Evolutionary conservation across 345 rosid species (phyloP), one percentile per base, ranked within the genome.

Genomic region (Camelina neglecta): DNA sequence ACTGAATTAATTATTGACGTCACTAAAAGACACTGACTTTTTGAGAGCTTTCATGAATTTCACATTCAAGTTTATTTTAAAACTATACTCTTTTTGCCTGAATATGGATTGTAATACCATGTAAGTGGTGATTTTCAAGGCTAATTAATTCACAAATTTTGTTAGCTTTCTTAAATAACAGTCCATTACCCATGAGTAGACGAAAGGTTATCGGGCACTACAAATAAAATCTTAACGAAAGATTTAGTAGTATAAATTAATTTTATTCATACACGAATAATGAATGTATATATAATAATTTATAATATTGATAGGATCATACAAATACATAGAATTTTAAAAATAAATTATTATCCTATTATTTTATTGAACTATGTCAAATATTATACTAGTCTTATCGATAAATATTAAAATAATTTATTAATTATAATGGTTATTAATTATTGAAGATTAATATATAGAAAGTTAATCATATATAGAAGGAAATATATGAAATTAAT

Each of bases 21-120:
- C 60, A 12, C 36, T 31, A 55, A 55, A 36, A 29, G 4, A 58
- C 23, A 35, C 62, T 58, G 11, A 33, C 7, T n/a, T 33, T 58
- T 60, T 60, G 16, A 18, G 15, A 60, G 65, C 65, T 18, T 3
- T 44, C 16, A 58, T 58, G 64, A 59, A 16, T 35, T 59, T 36
- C 26, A 59, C 23, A 35, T 24, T 35, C 8, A 16, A 16, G 8
- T n/a, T 11, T 57, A 29, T 54, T 41, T 3, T 41, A 11, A 15
- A 15, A 16, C 21, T 3, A 7, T 13, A 15, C 11, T 15, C 31
- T 57, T 20, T 20, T 39, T 11, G 7, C 29, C 31, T 23, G 58
- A 31, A 58, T n/a, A 58, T 33, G 42, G 13, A 58, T 4, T 56
- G 15, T 39, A 31, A n/a, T 56, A 56, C 20, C 61, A 56, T 56